A percentile compares a stretch with the other conserved stretches of the same genome.
Evolutionary conservation across 768 basidiomycete species (phyloP).

Genomic region (Leucocoprinus sp.): DNA sequence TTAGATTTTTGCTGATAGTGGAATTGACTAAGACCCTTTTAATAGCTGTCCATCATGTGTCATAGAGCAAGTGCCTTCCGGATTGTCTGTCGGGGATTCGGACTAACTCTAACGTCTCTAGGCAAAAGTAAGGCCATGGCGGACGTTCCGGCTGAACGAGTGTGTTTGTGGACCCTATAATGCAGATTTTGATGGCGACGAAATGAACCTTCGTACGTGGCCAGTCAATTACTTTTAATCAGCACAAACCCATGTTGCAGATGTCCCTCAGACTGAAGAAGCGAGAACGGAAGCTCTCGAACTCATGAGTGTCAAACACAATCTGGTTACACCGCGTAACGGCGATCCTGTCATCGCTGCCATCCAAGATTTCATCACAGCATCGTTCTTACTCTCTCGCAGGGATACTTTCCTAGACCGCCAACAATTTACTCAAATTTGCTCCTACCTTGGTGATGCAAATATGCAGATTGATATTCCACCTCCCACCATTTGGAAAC

Average conservation of each 20-base stretch:
- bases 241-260: conserved; percentile 29
- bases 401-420: conserved; percentile 92
- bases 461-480: conserved; percentile 91
- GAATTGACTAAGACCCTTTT: neutral
- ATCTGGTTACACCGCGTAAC: conserved; percentile 95
- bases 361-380: conserved; percentile 99
- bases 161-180: conserved; percentile 99
- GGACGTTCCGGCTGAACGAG: conserved; percentile 94
- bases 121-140: conserved; percentile 93
- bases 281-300: conserved; percentile 94
- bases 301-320: conserved; percentile 95
- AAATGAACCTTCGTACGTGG: conserved; percentile 94
- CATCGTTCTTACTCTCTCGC: conserved; percentile 89
- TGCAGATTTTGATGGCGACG: conserved; percentile 99
- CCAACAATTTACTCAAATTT: conserved; percentile 92
- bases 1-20: neutral
- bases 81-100: neutral
- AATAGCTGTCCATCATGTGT: conserved; percentile 96
- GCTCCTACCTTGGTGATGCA: conserved; percentile 89
- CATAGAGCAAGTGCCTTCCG: conserved; percentile 58
- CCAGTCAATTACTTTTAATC: neutral
- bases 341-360: conserved; percentile 99
- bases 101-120: conserved; percentile 17
- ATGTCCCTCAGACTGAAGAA: conserved; percentile 98
- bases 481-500: conserved; percentile 91